These are phyloP conservation scores for Prinsepia uniflora DNA, from an alignment of 306 rosid species.

Conservation along the genomic window DNA sequence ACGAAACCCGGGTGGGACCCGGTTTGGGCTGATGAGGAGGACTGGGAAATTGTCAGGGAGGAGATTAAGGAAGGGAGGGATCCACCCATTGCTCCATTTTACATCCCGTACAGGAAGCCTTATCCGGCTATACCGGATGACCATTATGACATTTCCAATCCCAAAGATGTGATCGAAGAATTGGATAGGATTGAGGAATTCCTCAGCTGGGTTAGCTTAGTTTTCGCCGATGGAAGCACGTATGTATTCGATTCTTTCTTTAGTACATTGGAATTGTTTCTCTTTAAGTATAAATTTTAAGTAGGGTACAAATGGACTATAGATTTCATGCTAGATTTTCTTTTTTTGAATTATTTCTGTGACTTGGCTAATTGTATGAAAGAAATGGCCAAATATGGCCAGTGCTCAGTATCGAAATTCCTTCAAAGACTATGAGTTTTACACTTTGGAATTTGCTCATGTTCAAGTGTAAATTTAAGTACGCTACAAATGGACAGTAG, in stretches of 20 bases:
- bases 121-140: conserved; percentile 62
- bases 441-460: neutral
- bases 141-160: conserved; percentile 41
- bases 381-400: no score
- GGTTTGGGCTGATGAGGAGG: conserved; percentile 52
- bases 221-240: conserved; percentile 87
- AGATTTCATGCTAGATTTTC: neutral
- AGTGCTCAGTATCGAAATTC: no score
- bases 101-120: conserved; percentile 60
- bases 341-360: no score
- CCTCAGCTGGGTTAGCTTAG: conserved; percentile 86
- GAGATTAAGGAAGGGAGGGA: conserved; percentile 44
- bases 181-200: conserved; percentile 95
- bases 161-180: conserved; percentile 63
- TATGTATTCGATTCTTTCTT: conserved; percentile 30
- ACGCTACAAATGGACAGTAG: neutral
- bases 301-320: neutral
- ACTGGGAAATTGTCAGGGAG: conserved; percentile 44
- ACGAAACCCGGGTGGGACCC: conserved; percentile 91
- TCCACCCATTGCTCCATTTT: conserved; percentile 76
- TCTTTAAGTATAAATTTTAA: neutral
- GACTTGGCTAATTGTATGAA: no score
- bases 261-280: neutral
- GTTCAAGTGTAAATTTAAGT: neutral
- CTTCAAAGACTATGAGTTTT: no score